Conservation (phyloP, 257 asterid species). For the Penstemon eatonii region DNA sequence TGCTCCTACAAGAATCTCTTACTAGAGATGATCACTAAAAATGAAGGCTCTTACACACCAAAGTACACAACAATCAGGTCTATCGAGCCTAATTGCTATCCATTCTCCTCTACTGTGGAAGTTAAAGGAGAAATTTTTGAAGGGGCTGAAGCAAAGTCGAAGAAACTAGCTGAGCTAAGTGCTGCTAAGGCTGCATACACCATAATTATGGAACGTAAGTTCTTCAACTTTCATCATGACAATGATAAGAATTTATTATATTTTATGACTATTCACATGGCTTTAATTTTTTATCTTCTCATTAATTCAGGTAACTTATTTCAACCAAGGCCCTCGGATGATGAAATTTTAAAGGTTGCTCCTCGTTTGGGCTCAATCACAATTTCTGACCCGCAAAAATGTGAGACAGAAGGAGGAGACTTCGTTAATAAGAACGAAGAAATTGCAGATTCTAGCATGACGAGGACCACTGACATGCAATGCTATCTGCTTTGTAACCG, state of each 20-base stretch:
- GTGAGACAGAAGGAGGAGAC: too few relatives aligned
- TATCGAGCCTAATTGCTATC: slow-evolving; percentile 24
- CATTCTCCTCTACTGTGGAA: slow-evolving; percentile 44
- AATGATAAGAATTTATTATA: too few relatives aligned
- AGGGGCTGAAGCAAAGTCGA: slow-evolving; percentile 40
- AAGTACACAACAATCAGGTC: slow-evolving; percentile 30
- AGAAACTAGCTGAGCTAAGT: slow-evolving; percentile 48
- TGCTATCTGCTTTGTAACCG: slow-evolving; percentile 40
- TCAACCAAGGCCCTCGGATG: slow-evolving; percentile 8
- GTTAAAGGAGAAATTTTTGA: slow-evolving; percentile 42
- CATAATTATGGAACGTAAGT: slow-evolving; percentile 37
- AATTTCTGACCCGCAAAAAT: slow-evolving; percentile 20
- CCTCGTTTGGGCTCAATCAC: slow-evolving; percentile 21
- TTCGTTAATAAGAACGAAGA: too few relatives aligned
- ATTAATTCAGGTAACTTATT: slow-evolving; percentile 33
- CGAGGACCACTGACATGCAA: slow-evolving; percentile 13
- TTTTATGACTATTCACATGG: too few relatives aligned
- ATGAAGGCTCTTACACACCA: slow-evolving; percentile 38
- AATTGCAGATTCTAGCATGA: too few relatives aligned
- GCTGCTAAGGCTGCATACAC: slow-evolving; percentile 58
- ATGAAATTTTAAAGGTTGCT: slow-evolving; percentile 25
- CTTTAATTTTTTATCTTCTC: not conserved
- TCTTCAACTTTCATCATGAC: too few relatives aligned
- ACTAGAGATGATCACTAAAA: slow-evolving; percentile 31
- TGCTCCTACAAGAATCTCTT: slow-evolving; percentile 42